Evolutionary conservation across 176 grass and related monocot species (phyloP), one percentile per base, ranked within the genome.

Genomic region (Oryza meyeriana): DNA sequence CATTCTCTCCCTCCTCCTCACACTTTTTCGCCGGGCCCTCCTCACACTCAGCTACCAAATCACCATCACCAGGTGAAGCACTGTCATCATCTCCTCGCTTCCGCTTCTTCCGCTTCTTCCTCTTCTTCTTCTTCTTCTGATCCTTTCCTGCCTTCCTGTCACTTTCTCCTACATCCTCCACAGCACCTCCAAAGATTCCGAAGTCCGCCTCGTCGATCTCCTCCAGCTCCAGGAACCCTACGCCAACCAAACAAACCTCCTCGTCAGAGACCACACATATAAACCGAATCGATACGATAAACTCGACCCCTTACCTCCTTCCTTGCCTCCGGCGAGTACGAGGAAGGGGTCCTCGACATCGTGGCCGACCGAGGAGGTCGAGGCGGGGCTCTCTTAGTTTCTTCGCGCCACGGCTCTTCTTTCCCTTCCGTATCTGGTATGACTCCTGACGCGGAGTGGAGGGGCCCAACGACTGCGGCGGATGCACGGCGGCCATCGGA

Each of bases 221-320:
- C 80, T 99, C 96, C 63, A 99, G 61, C 65, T 90, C 90, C 57
- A 99, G 87, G 80, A 99, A 99, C 22, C 96, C 93, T 98, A 78
- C 30, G 34, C 75, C 9, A 83, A 70, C 9, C 71, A 12, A 25
- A 20, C 57, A 69, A 41, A 13, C 13, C n/a, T n/a, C 48, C 29
- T 64, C 20, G 82, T 84, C 44, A 92, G 45, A 36, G 4, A 38
- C 57, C 64, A 63, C 25, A 52, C 1, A 8, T 2, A 66, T n/a
- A 40, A 66, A 76, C n/a, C 18, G 30, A 58, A 0, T 4, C 6
- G 11, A 18, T 11, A 18, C 25, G 6, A 14, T 6, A 12, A 79
- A 42, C 14, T 35, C 6, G 10, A 48, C 8, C 50, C 33, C 22
- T 79, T 28, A 94, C 95, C 95, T 94, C 95, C 95, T 93, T 98